Evolutionary conservation across 305 asterid genomes (phyloP).

Genomic region (Salvia sclarea): DNA sequence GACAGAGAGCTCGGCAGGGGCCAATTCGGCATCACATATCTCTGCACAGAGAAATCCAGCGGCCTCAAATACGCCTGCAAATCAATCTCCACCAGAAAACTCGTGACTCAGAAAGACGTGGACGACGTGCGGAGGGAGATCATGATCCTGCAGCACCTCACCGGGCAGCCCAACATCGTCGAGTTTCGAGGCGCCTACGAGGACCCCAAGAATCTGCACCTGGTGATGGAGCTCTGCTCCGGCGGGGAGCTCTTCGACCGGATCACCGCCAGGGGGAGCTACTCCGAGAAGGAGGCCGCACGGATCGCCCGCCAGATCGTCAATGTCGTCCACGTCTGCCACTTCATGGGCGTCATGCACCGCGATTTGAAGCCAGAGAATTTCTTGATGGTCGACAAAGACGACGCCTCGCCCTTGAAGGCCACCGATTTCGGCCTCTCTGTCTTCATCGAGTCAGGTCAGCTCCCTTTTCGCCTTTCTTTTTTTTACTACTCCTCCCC

Average conservation of each 20-base stretch:
- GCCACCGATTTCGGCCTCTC: constrained; percentile 85
- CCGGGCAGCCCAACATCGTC: constrained; percentile 75
- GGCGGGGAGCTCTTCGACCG: constrained; percentile 85
- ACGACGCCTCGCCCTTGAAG: constrained; percentile 50
- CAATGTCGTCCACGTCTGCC: constrained; percentile 77
- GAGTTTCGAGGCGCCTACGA: constrained; percentile 77
- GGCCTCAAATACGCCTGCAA: constrained; percentile 65
- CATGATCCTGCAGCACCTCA: constrained; percentile 58
- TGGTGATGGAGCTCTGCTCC: constrained; percentile 77
- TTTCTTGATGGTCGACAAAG: constrained; percentile 61
- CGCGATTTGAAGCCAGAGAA: constrained; percentile 82
- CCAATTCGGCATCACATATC: constrained; percentile 70
- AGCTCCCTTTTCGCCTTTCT: too few relatives aligned
- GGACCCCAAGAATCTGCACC: constrained; percentile 46
- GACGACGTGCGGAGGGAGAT: constrained; percentile 59
- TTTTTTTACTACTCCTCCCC: too few relatives aligned
- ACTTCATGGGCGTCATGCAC: constrained; percentile 85
- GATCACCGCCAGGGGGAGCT: constrained; percentile 61
- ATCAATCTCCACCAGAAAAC: constrained; percentile 58
- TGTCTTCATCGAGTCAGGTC: constrained; percentile 75
- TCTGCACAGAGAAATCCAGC: constrained; percentile 63
- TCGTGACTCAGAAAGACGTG: constrained; percentile 41
- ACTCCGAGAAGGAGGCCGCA: constrained; percentile 78
- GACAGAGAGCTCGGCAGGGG: constrained; percentile 72
- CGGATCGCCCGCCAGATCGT: constrained; percentile 67